A percentile compares a stretch with the other conserved stretches of the same genome.
These are phyloP conservation scores for Blastobotrys capitulatus DNA, from an alignment of 1,139 yeast genomes.

Conservation along the genomic window DNA sequence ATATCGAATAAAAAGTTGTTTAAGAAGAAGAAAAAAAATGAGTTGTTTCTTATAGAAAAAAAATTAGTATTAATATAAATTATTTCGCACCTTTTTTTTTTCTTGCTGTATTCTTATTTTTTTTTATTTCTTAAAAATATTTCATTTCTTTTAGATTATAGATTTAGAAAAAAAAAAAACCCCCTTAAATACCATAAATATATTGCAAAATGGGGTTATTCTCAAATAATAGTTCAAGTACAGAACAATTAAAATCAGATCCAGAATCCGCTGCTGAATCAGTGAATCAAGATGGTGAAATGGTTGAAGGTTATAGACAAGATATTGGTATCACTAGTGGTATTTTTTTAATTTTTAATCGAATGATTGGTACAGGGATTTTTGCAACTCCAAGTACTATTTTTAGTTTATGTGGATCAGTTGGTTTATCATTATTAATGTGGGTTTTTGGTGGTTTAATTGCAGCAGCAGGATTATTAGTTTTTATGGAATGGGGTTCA, in stretches of 20 bases:
- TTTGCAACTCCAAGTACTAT: constrained; percentile 83
- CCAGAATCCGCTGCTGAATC: constrained; percentile 1
- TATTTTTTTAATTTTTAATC: constrained; percentile 62
- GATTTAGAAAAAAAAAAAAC: too few species aligned
- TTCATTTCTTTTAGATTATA: too few species aligned
- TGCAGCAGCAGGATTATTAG: constrained; percentile 68
- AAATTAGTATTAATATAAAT: background rate
- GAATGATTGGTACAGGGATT: constrained; percentile 87
- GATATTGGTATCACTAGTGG: constrained; percentile 66
- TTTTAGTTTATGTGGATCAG: constrained; percentile 62
- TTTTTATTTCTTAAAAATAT: background rate
- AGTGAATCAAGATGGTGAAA: constrained; percentile 2
- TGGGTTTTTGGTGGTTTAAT: constrained; percentile 77
- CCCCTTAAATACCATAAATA: too few species aligned
- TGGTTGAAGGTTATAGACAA: constrained; percentile 11
- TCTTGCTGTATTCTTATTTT: background rate
- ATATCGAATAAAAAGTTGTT: too few species aligned
- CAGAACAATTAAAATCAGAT: constrained; percentile 4
- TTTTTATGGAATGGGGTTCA: constrained; percentile 79
- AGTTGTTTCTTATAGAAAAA: too few species aligned
- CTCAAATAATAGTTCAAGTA: background rate
- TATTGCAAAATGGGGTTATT: constrained; percentile 4
- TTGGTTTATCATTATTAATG: constrained; percentile 63
- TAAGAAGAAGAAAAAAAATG: too few species aligned
- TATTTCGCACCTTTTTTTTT: background rate